These are phyloP conservation scores for Candida glucosophila DNA, from an alignment of 1,139 yeast genomes.

Conservation along the genomic window DNA sequence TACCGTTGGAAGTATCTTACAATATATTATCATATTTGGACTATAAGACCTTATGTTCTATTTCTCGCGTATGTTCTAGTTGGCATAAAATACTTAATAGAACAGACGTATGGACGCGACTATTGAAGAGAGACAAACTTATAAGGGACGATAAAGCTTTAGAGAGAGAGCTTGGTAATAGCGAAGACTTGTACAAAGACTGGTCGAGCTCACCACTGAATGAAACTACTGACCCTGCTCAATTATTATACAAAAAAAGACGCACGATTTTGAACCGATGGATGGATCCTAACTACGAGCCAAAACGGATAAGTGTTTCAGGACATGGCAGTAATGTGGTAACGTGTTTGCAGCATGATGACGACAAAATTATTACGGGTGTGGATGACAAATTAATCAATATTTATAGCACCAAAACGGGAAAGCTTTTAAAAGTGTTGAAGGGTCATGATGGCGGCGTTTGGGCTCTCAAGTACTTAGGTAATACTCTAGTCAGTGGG, in stretches of 20 bases:
- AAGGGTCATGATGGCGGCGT: slow-evolving; percentile 96
- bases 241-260: slow-evolving; percentile 59
- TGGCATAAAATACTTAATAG: slow-evolving; percentile 65
- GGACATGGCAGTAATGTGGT: slow-evolving; percentile 76
- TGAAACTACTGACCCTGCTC: slow-evolving; percentile 25
- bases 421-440: slow-evolving; percentile 57
- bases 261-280: slow-evolving; percentile 63
- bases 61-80: slow-evolving; percentile 55
- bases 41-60: slow-evolving; percentile 50
- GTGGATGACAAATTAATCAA: slow-evolving; percentile 82
- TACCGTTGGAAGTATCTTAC: slow-evolving; percentile 74
- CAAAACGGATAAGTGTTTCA: slow-evolving; percentile 54
- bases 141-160: slow-evolving; percentile 28
- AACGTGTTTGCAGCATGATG: slow-evolving; percentile 90
- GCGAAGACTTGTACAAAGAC: slow-evolving; percentile 20
- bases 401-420: slow-evolving; percentile 72
- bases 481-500: slow-evolving; percentile 81
- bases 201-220: slow-evolving; percentile 17
- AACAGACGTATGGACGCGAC: slow-evolving; percentile 51
- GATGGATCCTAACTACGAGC: slow-evolving; percentile 70
- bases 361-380: slow-evolving; percentile 84
- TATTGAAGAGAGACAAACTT: slow-evolving; percentile 47
- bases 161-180: slow-evolving; percentile 22
- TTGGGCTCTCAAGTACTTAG: slow-evolving; percentile 90
- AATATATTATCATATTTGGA: slow-evolving; percentile 65